Conservation (phyloP, 140 eudicot species). For the Ambrosia hybrid region DNA sequence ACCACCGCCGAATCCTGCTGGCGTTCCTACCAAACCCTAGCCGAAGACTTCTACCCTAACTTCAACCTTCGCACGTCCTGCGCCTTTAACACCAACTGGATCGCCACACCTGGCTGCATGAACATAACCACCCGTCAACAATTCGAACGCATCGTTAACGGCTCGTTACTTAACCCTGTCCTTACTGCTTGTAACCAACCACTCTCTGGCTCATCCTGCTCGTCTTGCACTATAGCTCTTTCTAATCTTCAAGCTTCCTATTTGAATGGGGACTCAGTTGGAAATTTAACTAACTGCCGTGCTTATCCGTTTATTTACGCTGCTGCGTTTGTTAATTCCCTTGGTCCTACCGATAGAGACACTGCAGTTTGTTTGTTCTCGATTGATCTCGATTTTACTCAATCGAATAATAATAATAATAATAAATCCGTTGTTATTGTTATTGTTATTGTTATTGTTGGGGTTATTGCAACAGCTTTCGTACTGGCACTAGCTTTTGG, state of each 20-base stretch:
- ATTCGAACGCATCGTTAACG: conserved; percentile 47
- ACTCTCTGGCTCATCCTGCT: conserved; percentile 61
- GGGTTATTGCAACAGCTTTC: conserved; percentile 20
- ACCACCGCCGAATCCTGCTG: conserved; percentile 77
- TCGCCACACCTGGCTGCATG: conserved; percentile 65
- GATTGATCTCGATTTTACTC: conserved; percentile 32
- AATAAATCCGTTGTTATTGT: conserved; percentile 30
- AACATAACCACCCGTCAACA: conserved; percentile 61
- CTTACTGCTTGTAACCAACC: conserved; percentile 62
- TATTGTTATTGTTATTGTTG: conserved; percentile 15
- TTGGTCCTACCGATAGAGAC: conserved; percentile 75
- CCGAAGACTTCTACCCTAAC: conserved; percentile 32
- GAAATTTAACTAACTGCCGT: conserved; percentile 70
- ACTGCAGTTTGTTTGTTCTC: conserved; percentile 67
- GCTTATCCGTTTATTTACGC: conserved; percentile 68
- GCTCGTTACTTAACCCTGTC: conserved; percentile 32
- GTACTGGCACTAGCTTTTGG: conserved; percentile 15
- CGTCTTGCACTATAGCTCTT: conserved; percentile 64
- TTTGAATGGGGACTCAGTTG: conserved; percentile 38
- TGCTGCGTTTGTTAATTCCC: conserved; percentile 63
- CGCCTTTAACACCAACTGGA: conserved; percentile 75
- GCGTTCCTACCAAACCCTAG: conserved; percentile 52
- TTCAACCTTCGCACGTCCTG: conserved; percentile 62
- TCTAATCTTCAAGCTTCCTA: conserved; percentile 58
- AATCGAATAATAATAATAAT: conserved; percentile 15